Percentiles rank a stretch among this genome's conserved stretches.
phyloP scores from a whole-genome alignment of 768 basidiomycete genomes.

The Dacryopinax spathularia region DNA sequence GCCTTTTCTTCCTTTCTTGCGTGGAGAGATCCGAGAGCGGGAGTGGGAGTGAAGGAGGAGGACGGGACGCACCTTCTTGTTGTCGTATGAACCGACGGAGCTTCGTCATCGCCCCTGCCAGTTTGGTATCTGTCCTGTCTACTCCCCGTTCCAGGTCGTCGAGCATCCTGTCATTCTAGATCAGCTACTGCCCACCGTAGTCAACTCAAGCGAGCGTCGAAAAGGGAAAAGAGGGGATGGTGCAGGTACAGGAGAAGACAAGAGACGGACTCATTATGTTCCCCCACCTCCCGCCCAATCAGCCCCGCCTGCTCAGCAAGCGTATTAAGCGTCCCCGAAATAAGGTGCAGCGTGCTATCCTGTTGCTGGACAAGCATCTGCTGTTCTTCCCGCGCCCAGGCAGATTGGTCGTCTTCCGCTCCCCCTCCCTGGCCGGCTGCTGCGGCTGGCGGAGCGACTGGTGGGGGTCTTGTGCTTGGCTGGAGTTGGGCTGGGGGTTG shows the following conservation, averaged over 20 bases:
- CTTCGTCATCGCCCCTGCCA: slow-evolving; percentile 48
- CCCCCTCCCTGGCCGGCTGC: slow-evolving; percentile 14
- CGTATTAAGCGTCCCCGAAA: slow-evolving; percentile 71
- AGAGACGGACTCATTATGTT: slow-evolving; percentile 69
- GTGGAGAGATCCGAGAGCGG: neutral
- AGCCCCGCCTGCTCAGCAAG: slow-evolving; percentile 82
- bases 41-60: neutral
- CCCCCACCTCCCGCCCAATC: slow-evolving; percentile 83
- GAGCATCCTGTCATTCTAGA: slow-evolving; percentile 44
- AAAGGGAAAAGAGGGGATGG: neutral
- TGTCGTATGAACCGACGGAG: slow-evolving; percentile 72
- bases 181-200: neutral
- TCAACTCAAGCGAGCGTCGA: neutral
- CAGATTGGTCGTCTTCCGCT: slow-evolving; percentile 53
- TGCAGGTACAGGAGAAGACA: slow-evolving; percentile 4
- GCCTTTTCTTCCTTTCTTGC: too few species aligned
- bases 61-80: slow-evolving; percentile 47
- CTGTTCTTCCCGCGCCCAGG: slow-evolving; percentile 79
- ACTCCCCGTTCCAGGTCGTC: slow-evolving; percentile 63
- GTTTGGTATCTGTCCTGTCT: slow-evolving; percentile 50
- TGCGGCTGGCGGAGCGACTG: neutral
- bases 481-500: neutral
- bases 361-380: slow-evolving; percentile 83
- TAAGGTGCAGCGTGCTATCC: slow-evolving; percentile 76
- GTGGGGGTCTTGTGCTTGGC: neutral